A percentile compares a stretch with the other conserved stretches of the same genome.
phyloP scores from a whole-genome alignment of 2,329 filamentous ascomycete species.

The Juglanconis sp. region DNA sequence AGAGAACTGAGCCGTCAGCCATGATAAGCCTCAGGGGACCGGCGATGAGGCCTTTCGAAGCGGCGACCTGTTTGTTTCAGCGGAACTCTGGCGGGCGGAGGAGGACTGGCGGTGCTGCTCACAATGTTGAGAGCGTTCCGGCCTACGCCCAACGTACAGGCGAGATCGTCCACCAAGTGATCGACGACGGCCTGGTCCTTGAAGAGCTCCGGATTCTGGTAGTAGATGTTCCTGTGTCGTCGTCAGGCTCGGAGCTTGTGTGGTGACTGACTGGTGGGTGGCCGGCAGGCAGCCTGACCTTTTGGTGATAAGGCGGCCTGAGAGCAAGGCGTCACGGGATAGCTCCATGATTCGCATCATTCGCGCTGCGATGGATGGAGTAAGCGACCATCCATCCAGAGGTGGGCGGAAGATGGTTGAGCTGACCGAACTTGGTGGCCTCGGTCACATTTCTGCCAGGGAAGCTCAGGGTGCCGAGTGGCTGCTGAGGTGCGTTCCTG shows the following conservation, averaged over 20 bases:
- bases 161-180: constrained; percentile 69
- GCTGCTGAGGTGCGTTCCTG: constrained; percentile 19
- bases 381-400: background rate
- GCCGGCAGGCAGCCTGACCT: constrained; percentile 38
- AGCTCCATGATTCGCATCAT: constrained; percentile 58
- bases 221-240: constrained; percentile 69
- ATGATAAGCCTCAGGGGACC: constrained; percentile 50
- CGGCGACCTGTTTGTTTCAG: constrained; percentile 55
- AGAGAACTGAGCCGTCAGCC: constrained; percentile 26
- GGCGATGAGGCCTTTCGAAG: constrained; percentile 67
- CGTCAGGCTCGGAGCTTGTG: background rate
- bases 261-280: no score
- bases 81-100: background rate
- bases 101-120: constrained; percentile 23
- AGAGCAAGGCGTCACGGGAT: constrained; percentile 55
- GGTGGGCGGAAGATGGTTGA: background rate
- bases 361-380: constrained; percentile 39
- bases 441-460: constrained; percentile 47
- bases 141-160: constrained; percentile 63
- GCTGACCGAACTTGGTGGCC: constrained; percentile 49
- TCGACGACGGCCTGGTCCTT: constrained; percentile 66
- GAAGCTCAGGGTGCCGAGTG: constrained; percentile 32
- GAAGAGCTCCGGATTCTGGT: constrained; percentile 72
- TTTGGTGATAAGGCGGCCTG: constrained; percentile 57
- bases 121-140: constrained; percentile 70